Evolutionary conservation across 257 asterid genomes (phyloP).

Genomic region (Fraxinus cuspidata): DNA sequence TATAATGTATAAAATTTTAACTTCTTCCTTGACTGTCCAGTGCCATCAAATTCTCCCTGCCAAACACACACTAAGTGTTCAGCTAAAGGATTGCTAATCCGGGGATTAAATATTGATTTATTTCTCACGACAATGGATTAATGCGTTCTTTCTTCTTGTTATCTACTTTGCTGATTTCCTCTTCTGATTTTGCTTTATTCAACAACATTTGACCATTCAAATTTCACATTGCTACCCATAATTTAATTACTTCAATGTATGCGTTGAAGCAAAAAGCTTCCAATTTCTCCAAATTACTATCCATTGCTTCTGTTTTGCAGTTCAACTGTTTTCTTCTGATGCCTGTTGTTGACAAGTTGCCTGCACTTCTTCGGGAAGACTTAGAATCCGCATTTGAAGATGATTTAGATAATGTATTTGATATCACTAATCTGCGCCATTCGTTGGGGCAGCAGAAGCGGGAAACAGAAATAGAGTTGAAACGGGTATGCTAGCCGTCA

Average conservation of each 20-base stretch:
- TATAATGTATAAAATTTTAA: neutral
- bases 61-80: neutral
- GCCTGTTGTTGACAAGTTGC: conserved; percentile 96
- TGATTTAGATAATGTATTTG: conserved; percentile 69
- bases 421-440: conserved; percentile 68
- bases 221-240: neutral
- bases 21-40: neutral
- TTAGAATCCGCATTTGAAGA: conserved; percentile 84
- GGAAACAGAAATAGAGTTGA: conserved; percentile 80
- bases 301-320: conserved; percentile 51
- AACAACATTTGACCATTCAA: neutral
- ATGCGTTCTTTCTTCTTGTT: neutral
- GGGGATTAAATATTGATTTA: neutral
- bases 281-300: conserved; percentile 16
- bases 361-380: conserved; percentile 86
- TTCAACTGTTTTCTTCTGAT: conserved; percentile 94
- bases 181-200: neutral
- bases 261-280: neutral
- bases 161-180: neutral
- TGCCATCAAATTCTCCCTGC: neutral
- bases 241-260: neutral
- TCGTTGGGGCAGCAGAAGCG: conserved; percentile 78
- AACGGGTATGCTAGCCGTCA: conserved; percentile 51
- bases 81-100: neutral
- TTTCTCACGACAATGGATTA: neutral